Conservation (phyloP, 768 basidiomycete species). For the Podaxis mareebaensis region DNA sequence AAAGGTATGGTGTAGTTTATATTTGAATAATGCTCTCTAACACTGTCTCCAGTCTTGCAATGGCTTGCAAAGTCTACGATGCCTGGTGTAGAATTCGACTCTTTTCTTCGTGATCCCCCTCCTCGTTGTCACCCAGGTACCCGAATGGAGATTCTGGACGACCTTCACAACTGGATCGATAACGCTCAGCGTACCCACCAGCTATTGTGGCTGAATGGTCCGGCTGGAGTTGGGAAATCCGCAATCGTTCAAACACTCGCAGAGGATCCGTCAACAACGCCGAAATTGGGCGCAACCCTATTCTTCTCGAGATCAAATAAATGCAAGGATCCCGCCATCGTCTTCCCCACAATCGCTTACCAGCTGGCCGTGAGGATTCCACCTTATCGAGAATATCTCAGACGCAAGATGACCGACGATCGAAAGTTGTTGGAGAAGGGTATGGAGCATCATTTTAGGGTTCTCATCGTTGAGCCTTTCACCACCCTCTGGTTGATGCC, state of each 20-base stretch:
- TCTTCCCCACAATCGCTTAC: conserved; percentile 2
- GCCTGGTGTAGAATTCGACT: neutral
- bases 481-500: neutral
- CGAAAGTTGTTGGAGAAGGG: conserved; percentile 1
- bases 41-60: too few relatives aligned
- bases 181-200: neutral
- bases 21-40: too few relatives aligned
- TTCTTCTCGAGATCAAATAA: neutral
- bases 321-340: neutral
- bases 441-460: neutral
- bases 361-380: conserved; percentile 3
- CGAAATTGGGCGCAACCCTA: neutral
- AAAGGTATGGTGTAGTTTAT: too few relatives aligned
- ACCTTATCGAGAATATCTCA: conserved; percentile 1
- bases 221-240: conserved; percentile 2
- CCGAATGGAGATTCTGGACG: neutral
- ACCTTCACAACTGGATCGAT: neutral
- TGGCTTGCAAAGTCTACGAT: too few relatives aligned
- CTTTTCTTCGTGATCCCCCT: neutral
- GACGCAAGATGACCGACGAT: neutral
- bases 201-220: conserved; percentile 6
- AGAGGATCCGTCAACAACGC: neutral
- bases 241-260: conserved; percentile 3
- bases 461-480: neutral
- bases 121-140: neutral